Evolutionary conservation across 2,329 filamentous ascomycete species (phyloP).

Genomic region (Neonectria faginata): DNA sequence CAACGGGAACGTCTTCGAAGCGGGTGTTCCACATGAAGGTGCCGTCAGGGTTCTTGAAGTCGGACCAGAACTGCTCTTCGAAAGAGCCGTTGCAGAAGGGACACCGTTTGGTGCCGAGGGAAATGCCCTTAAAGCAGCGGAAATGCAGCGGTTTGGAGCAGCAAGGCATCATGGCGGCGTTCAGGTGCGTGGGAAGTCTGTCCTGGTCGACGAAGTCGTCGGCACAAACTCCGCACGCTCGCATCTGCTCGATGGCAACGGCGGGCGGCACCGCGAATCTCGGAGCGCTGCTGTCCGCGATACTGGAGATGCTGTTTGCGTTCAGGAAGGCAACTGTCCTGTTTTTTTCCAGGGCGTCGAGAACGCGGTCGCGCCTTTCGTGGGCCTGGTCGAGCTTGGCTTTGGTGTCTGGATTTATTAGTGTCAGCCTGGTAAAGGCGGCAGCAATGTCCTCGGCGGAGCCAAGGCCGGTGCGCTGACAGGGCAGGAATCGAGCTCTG

Average conservation of each 20-base stretch:
- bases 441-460: not conserved
- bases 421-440: not conserved
- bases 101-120: conserved; percentile 3
- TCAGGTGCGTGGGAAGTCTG: conserved; percentile 17
- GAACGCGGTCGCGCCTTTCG: not conserved
- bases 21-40: not conserved
- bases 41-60: not conserved
- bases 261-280: not conserved
- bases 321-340: conserved; percentile 13
- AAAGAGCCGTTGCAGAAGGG: conserved; percentile 17
- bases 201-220: conserved; percentile 14
- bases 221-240: conserved; percentile 22
- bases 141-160: conserved; percentile 28
- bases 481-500: conserved; percentile 6
- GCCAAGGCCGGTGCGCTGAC: not conserved
- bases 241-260: not conserved
- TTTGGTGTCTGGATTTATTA: not conserved
- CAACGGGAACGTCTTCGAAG: not conserved
- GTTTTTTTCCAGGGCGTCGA: conserved; percentile 13
- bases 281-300: not conserved
- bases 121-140: conserved; percentile 29
- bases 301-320: not conserved
- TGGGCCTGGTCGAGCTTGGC: not conserved
- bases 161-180: conserved; percentile 18
- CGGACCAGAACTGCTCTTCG: not conserved